Conservation (phyloP, 352 stramenopile species). For the Phytophthora idaei region DNA sequence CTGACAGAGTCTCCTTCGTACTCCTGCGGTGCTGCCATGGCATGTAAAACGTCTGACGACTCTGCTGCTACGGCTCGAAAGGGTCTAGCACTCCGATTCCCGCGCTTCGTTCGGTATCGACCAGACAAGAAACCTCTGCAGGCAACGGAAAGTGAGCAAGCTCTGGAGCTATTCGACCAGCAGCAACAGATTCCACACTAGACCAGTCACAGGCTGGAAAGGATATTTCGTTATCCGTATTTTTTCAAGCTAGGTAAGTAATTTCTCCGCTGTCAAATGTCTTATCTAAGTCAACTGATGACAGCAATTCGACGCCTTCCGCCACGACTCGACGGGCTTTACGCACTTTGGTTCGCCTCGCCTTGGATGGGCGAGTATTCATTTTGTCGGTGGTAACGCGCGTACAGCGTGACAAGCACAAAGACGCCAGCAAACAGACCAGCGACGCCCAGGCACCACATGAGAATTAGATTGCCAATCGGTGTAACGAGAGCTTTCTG, state of each 20-base stretch:
- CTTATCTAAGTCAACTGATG: slow-evolving; percentile 16
- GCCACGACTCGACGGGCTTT: slow-evolving; percentile 2
- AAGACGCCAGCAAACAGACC: slow-evolving; percentile 14
- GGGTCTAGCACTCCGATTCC: slow-evolving; percentile 98
- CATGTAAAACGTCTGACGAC: background rate
- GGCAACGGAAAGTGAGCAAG: slow-evolving; percentile 95
- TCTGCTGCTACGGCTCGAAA: slow-evolving; percentile 37
- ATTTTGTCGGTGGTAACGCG: slow-evolving; percentile 19
- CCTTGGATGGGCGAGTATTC: slow-evolving; percentile 24
- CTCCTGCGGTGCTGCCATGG: slow-evolving; percentile 69
- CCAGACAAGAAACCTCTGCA: slow-evolving; percentile 96
- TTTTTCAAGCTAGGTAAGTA: background rate
- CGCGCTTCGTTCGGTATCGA: slow-evolving; percentile 96
- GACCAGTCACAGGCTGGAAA: background rate
- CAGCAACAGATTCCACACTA: slow-evolving; percentile 34
- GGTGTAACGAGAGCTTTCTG: slow-evolving; percentile 27
- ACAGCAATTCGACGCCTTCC: slow-evolving; percentile 11
- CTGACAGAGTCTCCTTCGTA: slow-evolving; percentile 96
- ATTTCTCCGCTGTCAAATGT: slow-evolving; percentile 1
- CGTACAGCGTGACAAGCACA: slow-evolving; percentile 15
- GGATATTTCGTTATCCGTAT: background rate
- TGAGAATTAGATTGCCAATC: slow-evolving; percentile 24
- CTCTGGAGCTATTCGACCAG: slow-evolving; percentile 73
- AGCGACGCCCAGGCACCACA: slow-evolving; percentile 24
- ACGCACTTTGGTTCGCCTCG: slow-evolving; percentile 10